Conservation (phyloP, 495 filamentous ascomycete genomes). For the Oleoguttula mirabilis region DNA sequence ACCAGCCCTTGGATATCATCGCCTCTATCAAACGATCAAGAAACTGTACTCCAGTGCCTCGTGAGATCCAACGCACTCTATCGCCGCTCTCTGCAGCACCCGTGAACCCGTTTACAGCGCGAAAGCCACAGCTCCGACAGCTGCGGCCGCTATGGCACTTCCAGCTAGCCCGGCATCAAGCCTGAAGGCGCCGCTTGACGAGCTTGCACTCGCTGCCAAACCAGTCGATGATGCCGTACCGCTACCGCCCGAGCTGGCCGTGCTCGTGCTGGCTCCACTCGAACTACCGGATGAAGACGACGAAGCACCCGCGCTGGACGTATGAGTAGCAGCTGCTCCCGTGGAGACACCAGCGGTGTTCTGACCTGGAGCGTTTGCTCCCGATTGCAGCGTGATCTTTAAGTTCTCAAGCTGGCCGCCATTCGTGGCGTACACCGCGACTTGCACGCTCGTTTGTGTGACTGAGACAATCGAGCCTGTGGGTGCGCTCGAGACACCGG, state of each 20-base stretch:
- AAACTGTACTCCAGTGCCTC: too few species aligned
- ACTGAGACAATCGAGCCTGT: slow-evolving; percentile 49
- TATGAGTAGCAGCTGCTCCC: neutral
- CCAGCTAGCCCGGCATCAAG: neutral
- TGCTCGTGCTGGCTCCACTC: neutral
- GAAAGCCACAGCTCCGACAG: slow-evolving; percentile 9
- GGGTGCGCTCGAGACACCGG: slow-evolving; percentile 42
- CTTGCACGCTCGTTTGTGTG: slow-evolving; percentile 36
- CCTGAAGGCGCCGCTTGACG: neutral
- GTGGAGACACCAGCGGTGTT: slow-evolving; percentile 1
- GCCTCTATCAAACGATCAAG: too few species aligned
- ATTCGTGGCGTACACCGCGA: slow-evolving; percentile 43
- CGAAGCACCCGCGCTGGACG: neutral
- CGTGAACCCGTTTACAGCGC: slow-evolving; percentile 7
- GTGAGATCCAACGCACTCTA: too few species aligned
- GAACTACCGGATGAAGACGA: neutral
- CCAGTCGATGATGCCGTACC: slow-evolving; percentile 6
- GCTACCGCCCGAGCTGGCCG: neutral
- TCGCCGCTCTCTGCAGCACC: too few species aligned
- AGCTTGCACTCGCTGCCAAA: slow-evolving; percentile 1
- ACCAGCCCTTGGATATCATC: too few species aligned
- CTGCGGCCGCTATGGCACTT: slow-evolving; percentile 5
- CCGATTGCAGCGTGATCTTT: slow-evolving; percentile 44
- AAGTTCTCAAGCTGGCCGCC: slow-evolving; percentile 43
- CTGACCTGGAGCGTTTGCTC: slow-evolving; percentile 32